Base-by-base conservation (phyloP, 1,284 basidiomycete genomes). In the Moniliophthora roreri region DNA sequence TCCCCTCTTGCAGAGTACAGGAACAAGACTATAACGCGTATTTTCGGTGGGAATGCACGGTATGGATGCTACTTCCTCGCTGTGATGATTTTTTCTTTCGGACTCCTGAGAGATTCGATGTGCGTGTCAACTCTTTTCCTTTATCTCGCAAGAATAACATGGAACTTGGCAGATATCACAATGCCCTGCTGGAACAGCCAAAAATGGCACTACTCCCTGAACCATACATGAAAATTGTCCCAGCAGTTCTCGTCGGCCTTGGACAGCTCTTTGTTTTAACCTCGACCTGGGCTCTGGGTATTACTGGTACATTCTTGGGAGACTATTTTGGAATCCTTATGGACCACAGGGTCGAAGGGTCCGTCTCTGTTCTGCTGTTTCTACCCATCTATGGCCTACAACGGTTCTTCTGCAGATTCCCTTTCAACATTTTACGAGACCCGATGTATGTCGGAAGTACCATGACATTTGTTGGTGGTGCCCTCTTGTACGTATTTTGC, bases 241-340 rank as follows among this genome's bases (percentile, higher is more conserved):
- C 44, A 3, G 11, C 76, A 7, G 66, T 56, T 1, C 75, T 95
- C 44, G 91, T 97, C 66, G 68, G 72, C 48, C 45, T 81, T 10
- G 94, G 94, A 23, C 91, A 94, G 66, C 74, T 81, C 16, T 84
- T 96, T 58, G 95, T 98, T 51, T 58, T 96, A 47, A 88, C 87
- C 18, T 95, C 92, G 35, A 98, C 95, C 37, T 98, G 86, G 82
- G 89, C 90, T 0, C 75, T 99, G 13, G 96, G 96, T 15, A 77
- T 98, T 58, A 97, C 95, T 7, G 95, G 95, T 54, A 95, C 93
- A 1, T 95, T 94, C 77, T 81, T 98, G 42, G 95, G 96, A 4
- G 96, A 98, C 74, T 98, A 98, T 74, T 99, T 98, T 71, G 96
- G 96, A n/a, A 98, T 98, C 63, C 77, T 98, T 51, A 97, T 98